Evolutionary conservation across 2,329 filamentous ascomycete species (phyloP).

Genomic region (Arthrobotrys megalospora): DNA sequence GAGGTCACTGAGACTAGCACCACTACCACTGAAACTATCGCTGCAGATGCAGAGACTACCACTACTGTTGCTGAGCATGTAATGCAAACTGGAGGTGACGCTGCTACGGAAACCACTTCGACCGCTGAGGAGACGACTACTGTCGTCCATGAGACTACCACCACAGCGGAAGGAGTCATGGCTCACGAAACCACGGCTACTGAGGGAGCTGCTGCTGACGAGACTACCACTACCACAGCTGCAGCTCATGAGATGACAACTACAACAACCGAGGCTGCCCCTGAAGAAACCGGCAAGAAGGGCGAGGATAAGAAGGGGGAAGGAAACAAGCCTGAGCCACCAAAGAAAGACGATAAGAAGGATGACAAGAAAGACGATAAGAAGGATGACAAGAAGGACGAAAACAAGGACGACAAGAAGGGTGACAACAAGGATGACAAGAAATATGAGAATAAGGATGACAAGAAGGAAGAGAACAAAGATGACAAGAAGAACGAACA

Average conservation of each 20-base stretch:
- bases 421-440: neutral
- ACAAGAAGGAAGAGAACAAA: neutral
- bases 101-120: no score
- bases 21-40: constrained; percentile 6
- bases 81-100: neutral
- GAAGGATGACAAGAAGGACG: neutral
- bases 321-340: neutral
- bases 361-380: neutral
- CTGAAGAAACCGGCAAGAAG: constrained; percentile 19
- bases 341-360: neutral
- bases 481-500: neutral
- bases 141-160: neutral
- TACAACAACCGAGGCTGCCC: constrained; percentile 17
- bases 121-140: neutral
- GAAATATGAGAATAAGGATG: neutral
- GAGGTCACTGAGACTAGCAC: neutral
- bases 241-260: constrained; percentile 15
- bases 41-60: constrained; percentile 6
- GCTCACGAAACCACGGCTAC: constrained; percentile 14
- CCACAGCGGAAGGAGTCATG: neutral
- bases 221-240: constrained; percentile 5
- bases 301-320: neutral
- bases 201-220: neutral
- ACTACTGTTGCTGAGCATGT: neutral
- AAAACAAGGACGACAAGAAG: constrained; percentile 5